These are phyloP conservation scores for Perilla frutescens DNA, from an alignment of 257 asterid species.

Conservation along the genomic window DNA sequence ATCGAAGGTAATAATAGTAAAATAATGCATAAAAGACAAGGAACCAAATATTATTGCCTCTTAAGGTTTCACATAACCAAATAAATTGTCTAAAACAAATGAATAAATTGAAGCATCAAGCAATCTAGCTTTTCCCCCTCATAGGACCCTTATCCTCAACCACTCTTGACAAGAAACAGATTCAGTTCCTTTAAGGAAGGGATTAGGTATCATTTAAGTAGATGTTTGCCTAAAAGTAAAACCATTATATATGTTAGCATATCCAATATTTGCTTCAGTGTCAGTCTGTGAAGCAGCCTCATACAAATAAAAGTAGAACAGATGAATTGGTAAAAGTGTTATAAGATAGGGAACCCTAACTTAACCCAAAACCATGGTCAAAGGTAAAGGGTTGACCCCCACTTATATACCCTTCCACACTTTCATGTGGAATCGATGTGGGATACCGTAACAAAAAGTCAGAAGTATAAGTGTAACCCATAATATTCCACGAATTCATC, in stretches of 20 bases:
- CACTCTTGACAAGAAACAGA: conserved; percentile 9
- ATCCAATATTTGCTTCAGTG: not conserved
- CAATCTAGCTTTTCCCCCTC: conserved; percentile 18
- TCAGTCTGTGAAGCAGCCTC: conserved; percentile 17
- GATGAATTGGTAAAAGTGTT: not conserved
- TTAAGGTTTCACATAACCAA: conserved; percentile 7
- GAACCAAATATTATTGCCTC: conserved; percentile 8
- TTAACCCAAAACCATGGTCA: too few relatives aligned
- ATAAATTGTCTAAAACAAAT: not conserved
- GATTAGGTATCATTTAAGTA: conserved; percentile 1
- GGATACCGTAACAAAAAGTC: too few relatives aligned
- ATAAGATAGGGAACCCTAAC: too few relatives aligned
- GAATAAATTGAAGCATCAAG: conserved; percentile 18
- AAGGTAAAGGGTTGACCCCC: too few relatives aligned
- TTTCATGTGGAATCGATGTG: too few relatives aligned
- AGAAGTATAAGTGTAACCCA: not conserved
- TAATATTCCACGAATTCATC: not conserved
- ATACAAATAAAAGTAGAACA: not conserved
- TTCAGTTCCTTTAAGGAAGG: not conserved
- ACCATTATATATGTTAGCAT: not conserved
- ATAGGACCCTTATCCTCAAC: not conserved
- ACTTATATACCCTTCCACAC: too few relatives aligned
- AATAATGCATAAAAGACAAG: not conserved
- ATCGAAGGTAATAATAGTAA: conserved; percentile 17
- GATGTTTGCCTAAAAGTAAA: not conserved